Evolutionary conservation across 495 filamentous ascomycete species (phyloP).

Genomic region (Cairneyella variabilis): DNA sequence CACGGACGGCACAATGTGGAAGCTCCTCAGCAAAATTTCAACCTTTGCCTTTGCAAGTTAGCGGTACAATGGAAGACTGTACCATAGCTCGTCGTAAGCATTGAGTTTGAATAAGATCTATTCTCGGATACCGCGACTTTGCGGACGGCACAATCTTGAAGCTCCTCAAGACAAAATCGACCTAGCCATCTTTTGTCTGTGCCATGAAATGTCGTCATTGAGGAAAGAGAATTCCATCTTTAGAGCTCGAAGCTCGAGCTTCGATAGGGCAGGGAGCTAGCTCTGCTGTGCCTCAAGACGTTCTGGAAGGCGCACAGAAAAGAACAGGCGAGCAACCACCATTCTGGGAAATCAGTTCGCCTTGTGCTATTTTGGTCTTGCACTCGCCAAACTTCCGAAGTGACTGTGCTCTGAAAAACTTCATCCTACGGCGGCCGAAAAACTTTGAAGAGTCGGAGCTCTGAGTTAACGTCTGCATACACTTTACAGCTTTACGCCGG

Average conservation of each 20-base stretch:
- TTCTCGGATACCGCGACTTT: background rate
- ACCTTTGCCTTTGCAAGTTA: too few relatives aligned
- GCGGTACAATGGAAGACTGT: too few relatives aligned
- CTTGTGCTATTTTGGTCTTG: background rate
- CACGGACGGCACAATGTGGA: too few relatives aligned
- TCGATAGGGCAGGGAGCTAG: background rate
- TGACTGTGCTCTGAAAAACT: too few relatives aligned
- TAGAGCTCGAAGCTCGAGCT: background rate
- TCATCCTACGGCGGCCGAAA: too few relatives aligned
- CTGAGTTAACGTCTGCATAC: too few relatives aligned
- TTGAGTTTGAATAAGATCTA: background rate
- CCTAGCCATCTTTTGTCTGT: background rate
- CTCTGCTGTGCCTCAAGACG: background rate
- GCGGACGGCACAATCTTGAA: background rate
- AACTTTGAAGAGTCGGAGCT: too few relatives aligned
- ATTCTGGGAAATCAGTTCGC: background rate
- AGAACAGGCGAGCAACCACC: background rate
- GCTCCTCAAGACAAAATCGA: too few relatives aligned
- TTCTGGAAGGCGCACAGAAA: slow-evolving; percentile 1
- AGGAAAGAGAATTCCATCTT: background rate
- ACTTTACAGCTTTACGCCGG: slow-evolving; percentile 1
- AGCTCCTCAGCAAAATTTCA: too few relatives aligned
- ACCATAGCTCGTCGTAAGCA: too few relatives aligned
- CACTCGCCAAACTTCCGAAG: too few relatives aligned
- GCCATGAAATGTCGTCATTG: background rate